A percentile compares a stretch with the other conserved stretches of the same genome.
Evolutionary conservation across 306 rosid genomes (phyloP).

Genomic region (Fagus crenata): DNA sequence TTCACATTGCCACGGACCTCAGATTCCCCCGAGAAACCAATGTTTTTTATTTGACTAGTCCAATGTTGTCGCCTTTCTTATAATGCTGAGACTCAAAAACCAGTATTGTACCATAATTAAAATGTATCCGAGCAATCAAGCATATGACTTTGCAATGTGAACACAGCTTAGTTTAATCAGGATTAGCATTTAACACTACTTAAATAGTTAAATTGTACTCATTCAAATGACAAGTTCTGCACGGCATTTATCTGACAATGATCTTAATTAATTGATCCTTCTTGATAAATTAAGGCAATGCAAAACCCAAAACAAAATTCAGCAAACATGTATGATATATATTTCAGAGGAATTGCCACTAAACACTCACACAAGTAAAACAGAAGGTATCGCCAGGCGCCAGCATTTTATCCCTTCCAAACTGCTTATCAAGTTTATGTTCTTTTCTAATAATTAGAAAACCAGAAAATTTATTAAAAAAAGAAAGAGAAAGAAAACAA

Average conservation of each 20-base stretch:
- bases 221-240: background rate
- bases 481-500: conserved; percentile 18
- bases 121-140: background rate
- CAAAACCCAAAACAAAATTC: conserved; percentile 1
- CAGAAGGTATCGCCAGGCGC: conserved; percentile 40
- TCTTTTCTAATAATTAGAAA: conserved; percentile 36
- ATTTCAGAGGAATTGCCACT: conserved; percentile 22
- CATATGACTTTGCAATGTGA: background rate
- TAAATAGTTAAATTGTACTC: background rate
- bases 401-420: conserved; percentile 35
- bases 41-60: background rate
- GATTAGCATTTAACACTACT: background rate
- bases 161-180: background rate
- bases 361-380: conserved; percentile 32
- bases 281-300: background rate
- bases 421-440: conserved; percentile 28
- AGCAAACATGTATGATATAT: background rate
- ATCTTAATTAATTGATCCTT: background rate
- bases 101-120: background rate
- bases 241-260: background rate
- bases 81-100: background rate
- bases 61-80: too few relatives aligned
- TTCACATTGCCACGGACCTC: background rate
- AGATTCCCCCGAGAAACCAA: background rate
- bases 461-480: conserved; percentile 19